These are phyloP conservation scores for Solanum chilense DNA, from an alignment of 257 asterid species.

Conservation along the genomic window DNA sequence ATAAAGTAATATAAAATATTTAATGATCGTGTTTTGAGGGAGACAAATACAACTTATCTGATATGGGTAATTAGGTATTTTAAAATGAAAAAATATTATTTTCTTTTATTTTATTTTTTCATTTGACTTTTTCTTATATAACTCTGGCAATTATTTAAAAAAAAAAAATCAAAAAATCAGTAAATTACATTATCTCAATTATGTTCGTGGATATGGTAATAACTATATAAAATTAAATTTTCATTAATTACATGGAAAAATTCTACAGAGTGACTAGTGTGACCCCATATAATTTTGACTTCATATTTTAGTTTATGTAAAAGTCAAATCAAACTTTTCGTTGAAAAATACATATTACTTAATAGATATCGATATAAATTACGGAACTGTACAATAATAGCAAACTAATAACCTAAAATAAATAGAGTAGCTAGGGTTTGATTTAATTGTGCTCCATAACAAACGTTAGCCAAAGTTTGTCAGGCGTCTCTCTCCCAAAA, in stretches of 20 bases:
- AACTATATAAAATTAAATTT: neutral
- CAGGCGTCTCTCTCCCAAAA: too few species aligned
- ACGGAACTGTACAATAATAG: too few species aligned
- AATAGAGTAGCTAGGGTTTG: too few species aligned
- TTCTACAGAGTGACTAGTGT: neutral
- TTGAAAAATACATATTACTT: neutral
- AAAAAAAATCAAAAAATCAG: neutral
- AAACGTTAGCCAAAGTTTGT: too few species aligned
- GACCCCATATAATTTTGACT: neutral
- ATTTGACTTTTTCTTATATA: neutral
- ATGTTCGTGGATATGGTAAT: neutral
- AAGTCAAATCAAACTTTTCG: neutral
- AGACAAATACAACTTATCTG: neutral
- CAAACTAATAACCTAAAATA: too few species aligned
- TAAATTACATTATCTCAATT: neutral
- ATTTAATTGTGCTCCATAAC: too few species aligned
- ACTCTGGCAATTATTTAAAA: neutral
- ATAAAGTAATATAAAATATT: too few species aligned
- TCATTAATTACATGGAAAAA: neutral
- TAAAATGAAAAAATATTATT: neutral
- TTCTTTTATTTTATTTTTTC: neutral
- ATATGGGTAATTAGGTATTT: neutral
- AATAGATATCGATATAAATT: neutral
- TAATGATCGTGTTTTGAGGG: neutral
- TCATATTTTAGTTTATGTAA: neutral